phyloP scores from a whole-genome alignment of 495 filamentous ascomycete genomes.

The Hyaloscypha hepaticicola region DNA sequence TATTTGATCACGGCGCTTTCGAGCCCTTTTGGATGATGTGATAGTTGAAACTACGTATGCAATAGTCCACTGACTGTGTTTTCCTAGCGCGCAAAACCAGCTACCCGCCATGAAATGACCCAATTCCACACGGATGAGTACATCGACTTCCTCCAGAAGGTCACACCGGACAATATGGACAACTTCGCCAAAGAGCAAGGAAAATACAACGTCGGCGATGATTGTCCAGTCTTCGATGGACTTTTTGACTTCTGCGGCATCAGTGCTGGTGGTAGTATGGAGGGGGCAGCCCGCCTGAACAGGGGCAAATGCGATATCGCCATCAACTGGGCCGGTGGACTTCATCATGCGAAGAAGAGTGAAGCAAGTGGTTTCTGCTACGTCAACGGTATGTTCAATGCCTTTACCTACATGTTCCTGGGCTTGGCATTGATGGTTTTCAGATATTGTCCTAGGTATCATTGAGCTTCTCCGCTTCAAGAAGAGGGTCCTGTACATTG shows the following conservation, averaged over 20 bases:
- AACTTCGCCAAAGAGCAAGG: conserved; percentile 86
- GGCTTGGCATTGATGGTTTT: conserved; percentile 10
- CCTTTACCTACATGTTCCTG: background rate
- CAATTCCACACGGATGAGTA: conserved; percentile 99
- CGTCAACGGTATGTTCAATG: conserved; percentile 76
- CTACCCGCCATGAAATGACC: conserved; percentile 95
- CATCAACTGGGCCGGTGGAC: conserved; percentile 95
- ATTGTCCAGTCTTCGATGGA: conserved; percentile 97
- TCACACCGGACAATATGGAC: conserved; percentile 99
- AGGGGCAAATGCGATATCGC: conserved; percentile 95
- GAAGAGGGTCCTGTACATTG: conserved; percentile 91
- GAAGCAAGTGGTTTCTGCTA: conserved; percentile 98
- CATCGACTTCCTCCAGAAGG: conserved; percentile 93
- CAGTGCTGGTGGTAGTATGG: conserved; percentile 95
- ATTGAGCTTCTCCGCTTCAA: conserved; percentile 93
- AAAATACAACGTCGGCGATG: conserved; percentile 97
- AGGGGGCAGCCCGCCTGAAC: conserved; percentile 89
- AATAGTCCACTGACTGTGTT: conserved; percentile 24
- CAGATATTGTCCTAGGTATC: conserved; percentile 96
- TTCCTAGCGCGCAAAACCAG: conserved; percentile 87
- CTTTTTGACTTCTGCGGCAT: conserved; percentile 98
- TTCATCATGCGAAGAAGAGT: conserved; percentile 96
- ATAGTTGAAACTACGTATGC: background rate
- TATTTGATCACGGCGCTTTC: background rate
- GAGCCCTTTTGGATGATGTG: background rate